Percentiles rank a stretch among this genome's conserved stretches.
Conservation (phyloP, 164 flowering plant species). For the Tetrastigma voinierianum region DNA sequence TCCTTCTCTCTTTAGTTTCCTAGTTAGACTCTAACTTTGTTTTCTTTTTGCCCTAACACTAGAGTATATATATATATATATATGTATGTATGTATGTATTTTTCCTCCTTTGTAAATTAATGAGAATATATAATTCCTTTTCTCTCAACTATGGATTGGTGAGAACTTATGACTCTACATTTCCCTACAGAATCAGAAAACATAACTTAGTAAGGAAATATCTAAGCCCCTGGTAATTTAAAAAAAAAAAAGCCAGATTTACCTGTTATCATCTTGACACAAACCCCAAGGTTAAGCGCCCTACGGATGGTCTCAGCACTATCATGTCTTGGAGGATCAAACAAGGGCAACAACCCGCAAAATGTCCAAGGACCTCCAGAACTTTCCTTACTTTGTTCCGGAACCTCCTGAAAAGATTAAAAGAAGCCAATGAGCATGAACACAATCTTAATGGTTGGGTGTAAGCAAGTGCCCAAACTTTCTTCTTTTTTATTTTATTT, state of each 20-base stretch:
- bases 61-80: too few relatives aligned
- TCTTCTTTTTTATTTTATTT: too few relatives aligned
- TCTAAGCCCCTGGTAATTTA: neutral
- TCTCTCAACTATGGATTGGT: too few relatives aligned
- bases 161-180: too few relatives aligned
- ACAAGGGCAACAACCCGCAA: constrained; percentile 78
- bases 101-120: too few relatives aligned
- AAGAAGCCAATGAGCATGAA: neutral
- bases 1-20: too few relatives aligned
- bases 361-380: constrained; percentile 88
- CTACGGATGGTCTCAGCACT: constrained; percentile 91
- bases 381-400: constrained; percentile 68
- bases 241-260: constrained; percentile 9
- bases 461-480: neutral
- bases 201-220: neutral
- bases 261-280: constrained; percentile 96
- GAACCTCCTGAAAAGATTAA: constrained; percentile 54
- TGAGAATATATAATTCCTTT: too few relatives aligned
- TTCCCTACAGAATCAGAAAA: neutral
- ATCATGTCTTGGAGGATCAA: constrained; percentile 95
- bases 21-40: too few relatives aligned
- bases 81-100: too few relatives aligned
- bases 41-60: too few relatives aligned
- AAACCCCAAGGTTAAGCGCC: constrained; percentile 85
- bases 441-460: neutral